Evolutionary conservation across 2,329 filamentous ascomycete species (phyloP).

Genomic region (Aspergillus aculeatinus): DNA sequence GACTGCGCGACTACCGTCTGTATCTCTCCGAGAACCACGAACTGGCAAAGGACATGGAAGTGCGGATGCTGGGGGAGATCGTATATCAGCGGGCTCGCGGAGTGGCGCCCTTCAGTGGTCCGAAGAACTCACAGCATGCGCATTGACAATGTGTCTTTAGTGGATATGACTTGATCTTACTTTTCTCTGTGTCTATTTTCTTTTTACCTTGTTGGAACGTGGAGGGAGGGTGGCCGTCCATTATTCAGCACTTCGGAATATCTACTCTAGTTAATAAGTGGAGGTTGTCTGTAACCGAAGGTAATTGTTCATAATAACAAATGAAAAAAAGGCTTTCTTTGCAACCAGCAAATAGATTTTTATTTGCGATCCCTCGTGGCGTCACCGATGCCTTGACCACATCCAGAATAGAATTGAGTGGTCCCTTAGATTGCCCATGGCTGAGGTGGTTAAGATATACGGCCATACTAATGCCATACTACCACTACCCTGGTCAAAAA

Average conservation of each 20-base stretch:
- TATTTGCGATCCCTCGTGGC: no score
- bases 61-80: conserved; percentile 12
- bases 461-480: no score
- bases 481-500: no score
- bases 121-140: neutral
- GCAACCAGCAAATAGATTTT: no score
- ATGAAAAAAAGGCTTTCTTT: no score
- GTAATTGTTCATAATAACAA: neutral
- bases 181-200: neutral
- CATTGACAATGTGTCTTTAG: neutral
- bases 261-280: neutral
- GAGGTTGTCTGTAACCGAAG: neutral
- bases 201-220: neutral
- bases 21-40: conserved; percentile 21
- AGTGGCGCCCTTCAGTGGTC: neutral
- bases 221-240: neutral
- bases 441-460: no score
- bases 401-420: no score
- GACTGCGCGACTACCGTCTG: conserved; percentile 21
- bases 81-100: neutral
- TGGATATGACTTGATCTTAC: neutral
- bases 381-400: no score
- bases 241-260: neutral
- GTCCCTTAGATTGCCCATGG: no score
- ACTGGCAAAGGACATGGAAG: conserved; percentile 20